Conservation (phyloP, 768 basidiomycete species). For the Boletus bicolor region DNA sequence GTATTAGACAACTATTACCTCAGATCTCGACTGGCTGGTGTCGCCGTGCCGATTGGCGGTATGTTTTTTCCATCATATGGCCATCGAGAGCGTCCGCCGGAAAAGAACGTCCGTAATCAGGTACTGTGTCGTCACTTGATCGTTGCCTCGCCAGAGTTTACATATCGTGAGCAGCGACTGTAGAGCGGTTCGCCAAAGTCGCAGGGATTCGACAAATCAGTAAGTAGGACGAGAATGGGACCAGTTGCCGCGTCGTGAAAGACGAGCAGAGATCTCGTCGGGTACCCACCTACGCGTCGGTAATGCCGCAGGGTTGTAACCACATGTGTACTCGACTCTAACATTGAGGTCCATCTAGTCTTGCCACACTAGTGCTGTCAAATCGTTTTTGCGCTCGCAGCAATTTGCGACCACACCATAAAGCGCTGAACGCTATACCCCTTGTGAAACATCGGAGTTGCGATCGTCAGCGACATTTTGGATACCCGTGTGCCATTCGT, state of each 20-base stretch:
- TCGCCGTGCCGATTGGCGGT: not conserved
- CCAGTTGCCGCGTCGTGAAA: not conserved
- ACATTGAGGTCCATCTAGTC: not conserved
- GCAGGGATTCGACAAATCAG: not conserved
- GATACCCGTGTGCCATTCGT: not conserved
- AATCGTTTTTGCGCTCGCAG: not conserved
- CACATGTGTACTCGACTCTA: not conserved
- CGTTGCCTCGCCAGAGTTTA: not conserved
- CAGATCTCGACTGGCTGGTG: conserved; percentile 9
- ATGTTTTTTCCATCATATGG: conserved; percentile 8
- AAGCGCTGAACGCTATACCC: not conserved
- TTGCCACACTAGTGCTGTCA: too few species aligned
- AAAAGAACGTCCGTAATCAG: not conserved
- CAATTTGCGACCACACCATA: not conserved
- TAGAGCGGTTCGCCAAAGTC: not conserved
- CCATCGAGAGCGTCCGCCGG: not conserved
- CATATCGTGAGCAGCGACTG: not conserved
- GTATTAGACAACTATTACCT: conserved; percentile 8
- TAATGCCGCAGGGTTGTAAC: not conserved
- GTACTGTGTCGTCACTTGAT: not conserved
- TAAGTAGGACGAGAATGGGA: not conserved
- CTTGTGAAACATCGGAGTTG: not conserved
- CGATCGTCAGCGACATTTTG: not conserved
- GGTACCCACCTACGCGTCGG: not conserved
- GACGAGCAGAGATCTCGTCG: not conserved